A percentile compares a stretch with the other conserved stretches of the same genome.
These are phyloP conservation scores for Acanthochlamys bracteata DNA, from an alignment of 106 monocot species.

Conservation along the genomic window DNA sequence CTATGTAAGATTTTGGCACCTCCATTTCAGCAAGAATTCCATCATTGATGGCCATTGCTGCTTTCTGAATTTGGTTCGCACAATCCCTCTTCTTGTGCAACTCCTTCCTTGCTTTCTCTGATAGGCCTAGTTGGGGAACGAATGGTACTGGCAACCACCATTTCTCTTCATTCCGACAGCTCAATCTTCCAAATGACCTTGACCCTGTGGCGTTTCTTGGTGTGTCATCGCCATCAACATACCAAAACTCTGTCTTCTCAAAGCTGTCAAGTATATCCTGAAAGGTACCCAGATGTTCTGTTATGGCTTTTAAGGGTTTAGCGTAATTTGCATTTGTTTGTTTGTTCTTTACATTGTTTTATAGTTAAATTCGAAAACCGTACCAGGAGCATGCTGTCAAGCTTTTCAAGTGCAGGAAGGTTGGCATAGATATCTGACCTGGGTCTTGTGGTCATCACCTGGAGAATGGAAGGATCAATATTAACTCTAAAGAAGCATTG, in stretches of 20 bases:
- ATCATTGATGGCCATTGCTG: constrained; percentile 86
- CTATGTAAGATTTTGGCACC: constrained; percentile 59
- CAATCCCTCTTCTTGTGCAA: constrained; percentile 72
- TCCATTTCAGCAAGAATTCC: constrained; percentile 83
- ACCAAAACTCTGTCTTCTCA: constrained; percentile 71
- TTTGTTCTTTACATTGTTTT: no score
- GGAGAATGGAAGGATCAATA: neutral
- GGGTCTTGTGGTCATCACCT: constrained; percentile 66
- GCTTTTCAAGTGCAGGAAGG: constrained; percentile 66
- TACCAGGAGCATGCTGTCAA: constrained; percentile 65
- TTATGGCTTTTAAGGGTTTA: no score
- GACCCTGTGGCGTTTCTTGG: constrained; percentile 27
- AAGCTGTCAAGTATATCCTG: constrained; percentile 78
- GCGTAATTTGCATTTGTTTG: no score
- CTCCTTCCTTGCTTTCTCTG: constrained; percentile 47
- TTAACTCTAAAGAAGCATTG: neutral
- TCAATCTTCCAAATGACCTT: constrained; percentile 42
- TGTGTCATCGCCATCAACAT: constrained; percentile 47
- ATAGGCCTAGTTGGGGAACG: constrained; percentile 55
- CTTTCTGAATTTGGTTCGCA: constrained; percentile 78
- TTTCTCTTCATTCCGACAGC: constrained; percentile 60
- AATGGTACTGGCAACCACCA: constrained; percentile 93
- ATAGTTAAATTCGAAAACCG: no score
- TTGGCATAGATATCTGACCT: constrained; percentile 70
- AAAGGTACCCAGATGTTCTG: no score